Evolutionary conservation across 129 eudicot genomes (phyloP).

Genomic region (Smallanthus sonchifolius): DNA sequence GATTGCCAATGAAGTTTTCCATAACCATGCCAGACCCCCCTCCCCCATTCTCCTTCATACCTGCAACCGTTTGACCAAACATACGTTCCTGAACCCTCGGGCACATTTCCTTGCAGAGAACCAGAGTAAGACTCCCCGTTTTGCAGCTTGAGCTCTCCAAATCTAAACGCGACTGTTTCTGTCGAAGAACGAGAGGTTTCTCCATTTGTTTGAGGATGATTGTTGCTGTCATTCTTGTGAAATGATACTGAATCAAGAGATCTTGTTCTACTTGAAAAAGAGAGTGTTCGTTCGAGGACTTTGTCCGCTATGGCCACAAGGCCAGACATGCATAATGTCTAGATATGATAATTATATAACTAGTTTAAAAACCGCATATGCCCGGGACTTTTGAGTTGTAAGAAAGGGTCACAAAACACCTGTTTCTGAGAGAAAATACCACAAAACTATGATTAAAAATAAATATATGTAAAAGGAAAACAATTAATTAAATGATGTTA

Average conservation of each 20-base stretch:
- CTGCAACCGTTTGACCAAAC: slow-evolving; percentile 72
- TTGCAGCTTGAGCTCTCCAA: slow-evolving; percentile 49
- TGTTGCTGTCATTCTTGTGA: slow-evolving; percentile 26
- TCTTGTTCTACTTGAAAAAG: slow-evolving; percentile 51
- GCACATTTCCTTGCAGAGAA: slow-evolving; percentile 48
- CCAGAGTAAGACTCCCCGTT: slow-evolving; percentile 78
- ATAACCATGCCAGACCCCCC: slow-evolving; percentile 69
- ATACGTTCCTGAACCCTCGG: slow-evolving; percentile 81
- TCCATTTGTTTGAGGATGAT: slow-evolving; percentile 33
- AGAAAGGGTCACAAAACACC: slow-evolving; percentile 7
- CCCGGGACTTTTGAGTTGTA: slow-evolving; percentile 1
- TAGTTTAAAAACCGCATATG: not conserved
- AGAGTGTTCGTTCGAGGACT: slow-evolving; percentile 36
- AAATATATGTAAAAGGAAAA: not conserved
- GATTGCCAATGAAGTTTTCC: slow-evolving; percentile 81
- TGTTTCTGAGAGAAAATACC: slow-evolving; percentile 2
- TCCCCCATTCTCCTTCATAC: slow-evolving; percentile 85
- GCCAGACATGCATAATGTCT: slow-evolving; percentile 86
- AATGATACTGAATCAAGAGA: slow-evolving; percentile 51
- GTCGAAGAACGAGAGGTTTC: slow-evolving; percentile 51
- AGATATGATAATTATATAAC: not conserved
- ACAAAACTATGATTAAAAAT: not conserved
- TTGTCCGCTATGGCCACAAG: slow-evolving; percentile 51
- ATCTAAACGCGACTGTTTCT: slow-evolving; percentile 42
- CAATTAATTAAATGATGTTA: not conserved